Percentiles rank a stretch among this genome's conserved stretches.
phyloP scores from a whole-genome alignment of 2,329 filamentous ascomycete species.

The Tolypocladium tundrense region DNA sequence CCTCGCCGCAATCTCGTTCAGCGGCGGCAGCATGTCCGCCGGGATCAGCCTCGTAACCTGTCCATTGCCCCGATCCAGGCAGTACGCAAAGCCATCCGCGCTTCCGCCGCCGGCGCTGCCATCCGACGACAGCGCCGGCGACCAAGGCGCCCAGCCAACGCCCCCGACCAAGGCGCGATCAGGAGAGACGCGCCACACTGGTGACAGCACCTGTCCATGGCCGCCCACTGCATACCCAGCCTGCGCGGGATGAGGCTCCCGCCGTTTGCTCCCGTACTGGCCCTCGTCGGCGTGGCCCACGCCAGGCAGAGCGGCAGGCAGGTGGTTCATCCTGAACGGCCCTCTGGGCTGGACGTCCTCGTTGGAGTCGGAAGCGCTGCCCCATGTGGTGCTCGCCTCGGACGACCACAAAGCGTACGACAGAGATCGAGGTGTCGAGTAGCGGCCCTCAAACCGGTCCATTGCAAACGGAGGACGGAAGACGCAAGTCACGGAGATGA shows the following conservation, averaged over 20 bases:
- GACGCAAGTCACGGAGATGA: neutral
- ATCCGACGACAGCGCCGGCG: neutral
- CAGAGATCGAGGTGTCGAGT: neutral
- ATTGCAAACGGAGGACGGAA: neutral
- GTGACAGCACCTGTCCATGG: neutral
- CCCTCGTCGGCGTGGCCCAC: neutral
- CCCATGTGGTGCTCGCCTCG: neutral
- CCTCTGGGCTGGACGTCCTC: too few relatives aligned
- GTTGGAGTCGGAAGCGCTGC: neutral
- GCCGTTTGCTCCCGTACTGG: neutral
- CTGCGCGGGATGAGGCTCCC: neutral
- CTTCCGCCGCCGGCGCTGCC: neutral
- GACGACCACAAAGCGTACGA: neutral
- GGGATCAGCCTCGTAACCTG: conserved; percentile 43
- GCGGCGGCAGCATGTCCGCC: conserved; percentile 39
- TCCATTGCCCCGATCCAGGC: conserved; percentile 42
- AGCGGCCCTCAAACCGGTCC: neutral
- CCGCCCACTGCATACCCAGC: neutral
- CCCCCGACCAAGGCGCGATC: neutral
- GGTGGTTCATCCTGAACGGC: neutral
- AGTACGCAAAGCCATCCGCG: conserved; percentile 29
- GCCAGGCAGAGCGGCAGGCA: neutral
- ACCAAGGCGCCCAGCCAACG: neutral
- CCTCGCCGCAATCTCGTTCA: conserved; percentile 30
- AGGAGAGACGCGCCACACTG: neutral